A percentile compares a stretch with the other conserved stretches of the same genome.
phyloP scores from a whole-genome alignment of 2,329 filamentous ascomycete genomes.

The Claviceps sp. region DNA sequence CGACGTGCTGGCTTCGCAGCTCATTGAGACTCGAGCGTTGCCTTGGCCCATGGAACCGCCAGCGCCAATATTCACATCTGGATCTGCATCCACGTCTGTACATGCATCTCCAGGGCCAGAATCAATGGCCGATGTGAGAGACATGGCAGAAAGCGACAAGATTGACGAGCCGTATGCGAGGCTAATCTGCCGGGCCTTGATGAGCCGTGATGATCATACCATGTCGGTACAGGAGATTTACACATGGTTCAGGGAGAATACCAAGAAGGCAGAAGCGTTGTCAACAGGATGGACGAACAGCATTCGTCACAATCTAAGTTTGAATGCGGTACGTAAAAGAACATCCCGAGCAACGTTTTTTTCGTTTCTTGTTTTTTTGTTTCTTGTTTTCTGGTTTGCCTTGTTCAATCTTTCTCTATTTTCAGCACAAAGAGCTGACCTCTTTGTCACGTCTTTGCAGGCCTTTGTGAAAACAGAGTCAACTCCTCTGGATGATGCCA shows the following conservation, averaged over 20 bases:
- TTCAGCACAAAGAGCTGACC: slow-evolving; percentile 1
- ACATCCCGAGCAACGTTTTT: background rate
- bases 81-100: background rate
- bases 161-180: slow-evolving; percentile 62
- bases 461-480: slow-evolving; percentile 29
- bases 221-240: slow-evolving; percentile 83
- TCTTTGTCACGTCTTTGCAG: slow-evolving; percentile 12
- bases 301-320: slow-evolving; percentile 88
- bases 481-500: slow-evolving; percentile 13
- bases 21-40: background rate
- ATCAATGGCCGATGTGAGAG: slow-evolving; percentile 13
- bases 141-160: slow-evolving; percentile 10
- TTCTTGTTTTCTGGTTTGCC: background rate
- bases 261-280: slow-evolving; percentile 63
- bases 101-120: slow-evolving; percentile 12
- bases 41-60: background rate
- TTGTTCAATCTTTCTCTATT: background rate
- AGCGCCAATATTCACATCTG: background rate
- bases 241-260: slow-evolving; percentile 75
- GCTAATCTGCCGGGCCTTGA: slow-evolving; percentile 65
- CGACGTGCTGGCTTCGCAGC: background rate
- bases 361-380: background rate
- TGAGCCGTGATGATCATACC: slow-evolving; percentile 48
- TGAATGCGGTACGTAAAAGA: slow-evolving; percentile 63
- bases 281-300: slow-evolving; percentile 87